These are phyloP conservation scores for Acacia melanoxylon DNA, from an alignment of 306 rosid species.

Conservation along the genomic window DNA sequence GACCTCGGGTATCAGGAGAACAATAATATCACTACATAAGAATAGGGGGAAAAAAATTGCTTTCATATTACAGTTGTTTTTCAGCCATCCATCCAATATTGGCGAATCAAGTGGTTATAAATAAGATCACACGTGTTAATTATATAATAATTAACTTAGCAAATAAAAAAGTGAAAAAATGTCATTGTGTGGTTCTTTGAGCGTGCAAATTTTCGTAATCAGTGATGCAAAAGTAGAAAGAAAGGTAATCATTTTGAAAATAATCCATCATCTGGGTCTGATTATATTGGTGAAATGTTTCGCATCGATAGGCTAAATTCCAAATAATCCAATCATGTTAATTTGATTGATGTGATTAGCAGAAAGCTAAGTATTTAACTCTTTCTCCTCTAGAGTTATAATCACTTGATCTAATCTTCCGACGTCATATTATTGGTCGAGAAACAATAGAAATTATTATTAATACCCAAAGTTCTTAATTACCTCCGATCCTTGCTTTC, in stretches of 20 bases:
- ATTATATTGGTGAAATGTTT: slow-evolving; percentile 4
- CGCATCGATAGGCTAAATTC: slow-evolving; percentile 25
- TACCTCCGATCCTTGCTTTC: background rate
- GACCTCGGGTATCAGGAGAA: background rate
- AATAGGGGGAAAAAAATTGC: background rate
- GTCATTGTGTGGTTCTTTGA: background rate
- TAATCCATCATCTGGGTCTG: slow-evolving; percentile 1
- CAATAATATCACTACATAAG: background rate
- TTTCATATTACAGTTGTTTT: background rate
- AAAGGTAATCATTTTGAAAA: slow-evolving; percentile 22
- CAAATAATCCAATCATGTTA: slow-evolving; percentile 30
- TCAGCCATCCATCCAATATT: background rate
- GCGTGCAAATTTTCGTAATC: slow-evolving; percentile 31
- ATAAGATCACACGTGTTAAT: background rate
- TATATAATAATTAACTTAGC: background rate
- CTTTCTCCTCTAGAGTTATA: slow-evolving; percentile 13
- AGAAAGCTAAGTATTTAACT: slow-evolving; percentile 38
- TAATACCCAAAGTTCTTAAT: background rate
- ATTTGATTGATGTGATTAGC: slow-evolving; percentile 45
- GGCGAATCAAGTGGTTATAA: background rate
- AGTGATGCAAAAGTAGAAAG: slow-evolving; percentile 14
- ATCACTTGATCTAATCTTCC: background rate
- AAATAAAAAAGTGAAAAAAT: background rate
- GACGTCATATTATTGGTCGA: slow-evolving; percentile 1
- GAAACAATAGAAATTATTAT: background rate